A percentile compares a stretch with the other conserved stretches of the same genome.
These are phyloP conservation scores for Stephanodiscus triporus DNA, from an alignment of 108 stramenopile genomes.

Conservation along the genomic window DNA sequence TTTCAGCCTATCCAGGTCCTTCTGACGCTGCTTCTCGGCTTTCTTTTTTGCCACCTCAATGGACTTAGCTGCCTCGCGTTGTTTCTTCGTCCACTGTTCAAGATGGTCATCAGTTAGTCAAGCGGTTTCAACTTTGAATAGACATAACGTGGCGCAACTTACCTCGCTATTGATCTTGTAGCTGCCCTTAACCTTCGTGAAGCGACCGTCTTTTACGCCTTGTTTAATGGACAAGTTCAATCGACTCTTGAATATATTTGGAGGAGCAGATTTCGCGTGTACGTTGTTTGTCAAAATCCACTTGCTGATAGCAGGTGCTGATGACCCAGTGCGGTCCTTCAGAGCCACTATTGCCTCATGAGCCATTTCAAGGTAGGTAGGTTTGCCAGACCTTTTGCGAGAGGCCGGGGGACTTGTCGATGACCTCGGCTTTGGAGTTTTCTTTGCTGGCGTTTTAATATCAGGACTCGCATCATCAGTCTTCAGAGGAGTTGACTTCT, in stretches of 20 bases:
- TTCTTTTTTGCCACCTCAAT: conserved; percentile 53
- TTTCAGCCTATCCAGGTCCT: conserved; percentile 37
- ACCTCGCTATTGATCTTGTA: conserved; percentile 70
- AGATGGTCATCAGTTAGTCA: background rate
- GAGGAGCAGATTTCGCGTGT: conserved; percentile 24
- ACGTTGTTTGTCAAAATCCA: conserved; percentile 65
- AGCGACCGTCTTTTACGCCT: conserved; percentile 66
- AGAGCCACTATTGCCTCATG: conserved; percentile 73
- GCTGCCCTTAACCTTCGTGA: conserved; percentile 67
- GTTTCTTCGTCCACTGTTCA: conserved; percentile 51
- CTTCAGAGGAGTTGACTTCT: conserved; percentile 1
- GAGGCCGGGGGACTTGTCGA: background rate
- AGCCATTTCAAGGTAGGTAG: conserved; percentile 63
- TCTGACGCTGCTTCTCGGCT: conserved; percentile 48
- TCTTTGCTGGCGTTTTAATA: conserved; percentile 10
- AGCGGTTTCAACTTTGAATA: background rate
- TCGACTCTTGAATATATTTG: conserved; percentile 55
- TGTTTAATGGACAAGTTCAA: conserved; percentile 65
- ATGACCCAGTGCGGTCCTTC: conserved; percentile 81
- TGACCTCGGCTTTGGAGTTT: conserved; percentile 10
- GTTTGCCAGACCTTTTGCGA: conserved; percentile 34
- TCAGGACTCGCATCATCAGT: conserved; percentile 15
- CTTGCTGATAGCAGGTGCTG: conserved; percentile 69
- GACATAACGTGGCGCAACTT: conserved; percentile 1
- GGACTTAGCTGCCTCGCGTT: conserved; percentile 52